phyloP scores from a whole-genome alignment of 805 yeast genomes.

The Tanozyma kutaoensis region DNA sequence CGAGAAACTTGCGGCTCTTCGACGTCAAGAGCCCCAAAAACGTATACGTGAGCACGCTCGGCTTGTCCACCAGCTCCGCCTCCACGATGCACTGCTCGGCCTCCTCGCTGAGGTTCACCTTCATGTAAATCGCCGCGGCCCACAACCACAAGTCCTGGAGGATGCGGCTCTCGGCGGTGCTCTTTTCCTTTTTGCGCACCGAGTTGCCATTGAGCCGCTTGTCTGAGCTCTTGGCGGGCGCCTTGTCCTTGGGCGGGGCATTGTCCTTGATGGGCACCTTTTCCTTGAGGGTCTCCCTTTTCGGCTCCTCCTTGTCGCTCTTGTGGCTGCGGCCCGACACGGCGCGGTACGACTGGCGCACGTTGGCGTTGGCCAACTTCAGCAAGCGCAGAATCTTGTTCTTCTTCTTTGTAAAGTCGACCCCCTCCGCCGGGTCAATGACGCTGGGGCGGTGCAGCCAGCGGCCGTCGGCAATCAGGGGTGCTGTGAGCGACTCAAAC shows the following conservation, averaged over 20 bases:
- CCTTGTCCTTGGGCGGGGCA: too few relatives aligned
- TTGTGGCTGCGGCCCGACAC: too few relatives aligned
- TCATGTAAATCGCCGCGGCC: conserved; percentile 51
- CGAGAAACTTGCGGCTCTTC: conserved; percentile 27
- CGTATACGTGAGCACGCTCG: conserved; percentile 35
- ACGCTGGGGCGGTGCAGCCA: conserved; percentile 31
- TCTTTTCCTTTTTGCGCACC: too few relatives aligned
- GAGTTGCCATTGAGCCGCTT: too few relatives aligned
- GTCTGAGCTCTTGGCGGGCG: too few relatives aligned
- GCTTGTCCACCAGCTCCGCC: conserved; percentile 38
- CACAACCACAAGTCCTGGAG: conserved; percentile 65
- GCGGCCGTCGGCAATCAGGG: conserved; percentile 6
- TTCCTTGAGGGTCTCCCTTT: too few relatives aligned
- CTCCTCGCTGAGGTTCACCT: conserved; percentile 40
- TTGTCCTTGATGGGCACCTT: too few relatives aligned
- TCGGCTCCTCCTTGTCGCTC: too few relatives aligned
- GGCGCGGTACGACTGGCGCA: too few relatives aligned
- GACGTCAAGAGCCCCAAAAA: conserved; percentile 34
- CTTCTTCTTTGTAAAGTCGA: conserved; percentile 1
- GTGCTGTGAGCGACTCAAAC: not conserved
- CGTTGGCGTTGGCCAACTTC: too few relatives aligned
- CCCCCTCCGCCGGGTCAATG: conserved; percentile 14
- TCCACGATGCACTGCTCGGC: conserved; percentile 64
- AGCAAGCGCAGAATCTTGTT: conserved; percentile 9
- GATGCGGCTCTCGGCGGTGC: conserved; percentile 17